Base-by-base conservation (phyloP, 2,329 filamentous ascomycete genomes). In the Madurella mycetomatis region DNA sequence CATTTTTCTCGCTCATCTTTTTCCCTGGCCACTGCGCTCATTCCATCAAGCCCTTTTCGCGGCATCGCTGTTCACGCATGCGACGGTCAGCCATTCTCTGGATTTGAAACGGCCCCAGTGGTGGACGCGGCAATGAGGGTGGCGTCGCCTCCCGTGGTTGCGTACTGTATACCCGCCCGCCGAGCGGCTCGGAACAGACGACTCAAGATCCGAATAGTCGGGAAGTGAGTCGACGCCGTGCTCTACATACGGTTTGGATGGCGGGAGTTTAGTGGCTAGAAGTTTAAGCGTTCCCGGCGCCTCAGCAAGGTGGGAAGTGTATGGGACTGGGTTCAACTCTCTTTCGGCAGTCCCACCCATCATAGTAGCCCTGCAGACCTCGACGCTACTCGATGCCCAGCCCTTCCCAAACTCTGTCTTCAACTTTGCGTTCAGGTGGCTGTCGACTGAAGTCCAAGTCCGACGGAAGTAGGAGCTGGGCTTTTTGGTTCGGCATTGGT, bases 1-100 rank as follows among this genome's bases (percentile, higher is more conserved):
- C 9, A 19, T 57, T 57, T 54, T 54, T 48, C 32, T 7, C 34
- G 11, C 13, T 12, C 34, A 37, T 37, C 15, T 15, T 31, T 37
- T 25, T 17, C 31, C 25, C 41, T 40, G 11, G 12, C 31, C n/a
- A n/a, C 19, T 5, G 16, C 2, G 7, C n/a, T 11, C 17, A 31
- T 41, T 37, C 8, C 34, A n/a, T 3, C 32, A n/a, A 37, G 4
- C 9, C 4, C 9, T 37, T 37, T 11, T 37, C 25, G 25, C 25
- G 25, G 25, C 25, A 25, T 25, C 25, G 25, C 25, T 25, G 25
- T 25, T 25, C 25, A 25, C 25, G 25, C 25, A 25, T 25, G 25
- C 25, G 25, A 25, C 25, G 25, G 25, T 25, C 25, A 3, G 25
- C 25, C 25, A 25, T 25, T 25, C 25, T 25, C 25, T 25, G 25